Percentiles rank a stretch among this genome's conserved stretches.
Evolutionary conservation across 805 yeast genomes (phyloP).

Genomic region (Brettanomyces bruxellensis): DNA sequence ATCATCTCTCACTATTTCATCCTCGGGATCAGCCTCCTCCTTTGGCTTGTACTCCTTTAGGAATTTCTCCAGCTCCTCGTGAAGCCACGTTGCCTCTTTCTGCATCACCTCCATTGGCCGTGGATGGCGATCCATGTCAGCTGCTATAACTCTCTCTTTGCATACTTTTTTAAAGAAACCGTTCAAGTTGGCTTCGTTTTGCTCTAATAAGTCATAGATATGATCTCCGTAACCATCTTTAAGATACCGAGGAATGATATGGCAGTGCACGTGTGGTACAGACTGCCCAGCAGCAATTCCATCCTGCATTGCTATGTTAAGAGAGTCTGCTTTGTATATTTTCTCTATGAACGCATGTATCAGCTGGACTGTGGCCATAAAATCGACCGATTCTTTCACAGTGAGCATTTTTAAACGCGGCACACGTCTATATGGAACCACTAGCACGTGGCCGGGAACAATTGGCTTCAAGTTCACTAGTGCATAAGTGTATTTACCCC

Average conservation of each 20-base stretch:
- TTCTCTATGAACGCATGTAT: conserved; percentile 59
- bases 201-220: conserved; percentile 59
- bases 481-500: conserved; percentile 64
- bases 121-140: conserved; percentile 46
- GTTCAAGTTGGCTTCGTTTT: conserved; percentile 39
- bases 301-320: conserved; percentile 91
- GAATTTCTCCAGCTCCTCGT: conserved; percentile 29
- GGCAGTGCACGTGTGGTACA: conserved; percentile 94
- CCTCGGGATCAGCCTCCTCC: conserved; percentile 1
- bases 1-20: background rate
- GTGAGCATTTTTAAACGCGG: conserved; percentile 61
- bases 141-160: conserved; percentile 24
- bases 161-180: conserved; percentile 24
- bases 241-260: conserved; percentile 76
- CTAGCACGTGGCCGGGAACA: conserved; percentile 87
- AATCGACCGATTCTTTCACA: conserved; percentile 65
- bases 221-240: conserved; percentile 57
- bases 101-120: conserved; percentile 61
- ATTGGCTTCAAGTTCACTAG: conserved; percentile 88
- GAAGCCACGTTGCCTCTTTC: conserved; percentile 54
- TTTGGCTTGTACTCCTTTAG: conserved; percentile 1
- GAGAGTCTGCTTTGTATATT: conserved; percentile 67
- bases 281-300: conserved; percentile 95
- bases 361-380: conserved; percentile 64
- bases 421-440: conserved; percentile 73